Base-by-base conservation (phyloP, 2,329 filamentous ascomycete genomes). In the Cercospora janseana region DNA sequence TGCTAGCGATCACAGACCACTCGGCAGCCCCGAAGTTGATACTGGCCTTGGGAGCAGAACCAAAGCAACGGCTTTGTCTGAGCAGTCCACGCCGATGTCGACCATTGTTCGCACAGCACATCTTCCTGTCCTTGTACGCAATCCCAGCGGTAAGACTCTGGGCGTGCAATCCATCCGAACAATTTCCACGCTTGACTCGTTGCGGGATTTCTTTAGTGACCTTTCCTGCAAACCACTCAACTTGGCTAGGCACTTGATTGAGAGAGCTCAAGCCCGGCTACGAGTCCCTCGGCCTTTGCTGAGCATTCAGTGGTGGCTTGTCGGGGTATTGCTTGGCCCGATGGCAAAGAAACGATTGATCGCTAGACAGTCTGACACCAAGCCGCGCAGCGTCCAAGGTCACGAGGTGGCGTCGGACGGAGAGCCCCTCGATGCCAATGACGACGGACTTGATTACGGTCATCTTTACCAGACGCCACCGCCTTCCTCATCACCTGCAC, bases 281-380 rank as follows among this genome's bases (percentile, higher is more conserved):
- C 51, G 56, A 16, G 60, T 67, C 5, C 61, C 60, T 4, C 53
- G 56, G 1, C 59, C 65, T 6, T 41, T 69, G 15, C 58, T 62
- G 13, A 58, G 57, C 34, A 56, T 68, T 10, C 66, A 68, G 46
- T 69, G 66, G 66, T 68, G 66, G 63, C 56, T 65, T 38, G 62
- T 66, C 24, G 61, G 62, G 32, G 50, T 61, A 27, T 56, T 63
- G 2, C 57, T 64, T 32, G 68, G 64, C 41, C 67, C 58, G 23
- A 71, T 64, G 68, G 68, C 59, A 49, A 68, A 56, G 58, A 69
- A 49, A 47, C 68, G 55, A 51, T 58, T 60, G 58, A 38, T 55
- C n/a, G 41, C 49, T 8, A 47, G 24, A 31, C 40, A 37, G 16
- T 13, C 31, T 6, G 43, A 43, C 32, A 47, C 42, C 10, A 20